These are phyloP conservation scores for Plasmodium berghei DNA, from an alignment of 169 alveolate genomes.

Conservation along the genomic window DNA sequence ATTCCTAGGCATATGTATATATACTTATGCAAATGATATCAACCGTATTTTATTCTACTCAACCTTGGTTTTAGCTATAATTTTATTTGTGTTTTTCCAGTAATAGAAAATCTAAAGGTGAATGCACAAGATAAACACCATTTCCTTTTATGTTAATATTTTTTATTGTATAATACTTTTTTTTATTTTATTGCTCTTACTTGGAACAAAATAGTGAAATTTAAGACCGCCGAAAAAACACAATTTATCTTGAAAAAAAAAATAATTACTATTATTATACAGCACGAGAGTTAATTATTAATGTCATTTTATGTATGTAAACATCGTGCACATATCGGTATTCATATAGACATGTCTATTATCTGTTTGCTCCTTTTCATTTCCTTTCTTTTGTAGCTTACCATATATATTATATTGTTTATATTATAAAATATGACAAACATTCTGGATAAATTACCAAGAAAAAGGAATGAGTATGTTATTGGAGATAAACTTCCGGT, in stretches of 20 bases:
- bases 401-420: slow-evolving; percentile 25
- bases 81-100: slow-evolving; percentile 44
- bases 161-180: background rate
- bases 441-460: slow-evolving; percentile 36
- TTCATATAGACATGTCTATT: background rate
- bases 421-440: slow-evolving; percentile 29
- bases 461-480: slow-evolving; percentile 12
- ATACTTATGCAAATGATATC: no score
- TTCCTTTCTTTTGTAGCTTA: slow-evolving; percentile 1
- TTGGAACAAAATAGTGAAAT: slow-evolving; percentile 40
- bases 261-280: background rate
- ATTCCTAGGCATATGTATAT: no score
- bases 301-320: background rate
- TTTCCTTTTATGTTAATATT: background rate
- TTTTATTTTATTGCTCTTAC: slow-evolving; percentile 9
- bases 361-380: background rate
- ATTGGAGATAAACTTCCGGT: slow-evolving; percentile 50
- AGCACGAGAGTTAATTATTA: background rate
- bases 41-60: no score
- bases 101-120: slow-evolving; percentile 27
- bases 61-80: slow-evolving; percentile 1
- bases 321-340: background rate
- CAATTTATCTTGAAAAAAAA: slow-evolving; percentile 36
- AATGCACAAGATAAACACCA: background rate
- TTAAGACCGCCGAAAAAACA: slow-evolving; percentile 22